Percentiles rank a stretch among this genome's conserved stretches.
phyloP scores from a whole-genome alignment of 2,329 filamentous ascomycete species.

The Penicillium olsonii region DNA sequence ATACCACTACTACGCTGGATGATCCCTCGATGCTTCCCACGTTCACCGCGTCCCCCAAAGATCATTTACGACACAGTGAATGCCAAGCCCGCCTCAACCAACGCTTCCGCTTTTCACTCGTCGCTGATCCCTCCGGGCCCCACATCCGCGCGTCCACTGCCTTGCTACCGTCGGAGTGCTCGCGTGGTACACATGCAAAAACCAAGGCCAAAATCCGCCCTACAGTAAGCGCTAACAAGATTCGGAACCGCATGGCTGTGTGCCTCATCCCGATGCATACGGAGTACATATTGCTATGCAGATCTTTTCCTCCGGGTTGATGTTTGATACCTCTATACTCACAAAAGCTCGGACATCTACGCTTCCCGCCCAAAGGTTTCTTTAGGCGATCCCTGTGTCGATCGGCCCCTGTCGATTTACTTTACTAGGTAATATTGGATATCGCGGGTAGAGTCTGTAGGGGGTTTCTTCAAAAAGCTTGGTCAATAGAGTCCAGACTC shows the following conservation, averaged over 20 bases:
- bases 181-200: not conserved
- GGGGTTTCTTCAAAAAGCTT: not conserved
- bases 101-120: constrained; percentile 13
- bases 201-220: constrained; percentile 2
- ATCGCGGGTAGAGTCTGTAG: constrained; percentile 1
- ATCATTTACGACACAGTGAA: not conserved
- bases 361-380: constrained; percentile 2
- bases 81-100: constrained; percentile 17
- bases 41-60: not conserved
- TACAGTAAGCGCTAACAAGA: not conserved
- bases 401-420: constrained; percentile 16
- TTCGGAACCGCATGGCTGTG: not conserved
- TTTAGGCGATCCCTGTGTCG: constrained; percentile 5
- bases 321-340: not conserved
- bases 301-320: not conserved
- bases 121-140: constrained; percentile 9
- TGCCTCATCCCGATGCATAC: not conserved
- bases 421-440: not conserved
- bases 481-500: constrained; percentile 4
- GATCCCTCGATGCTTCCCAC: not conserved
- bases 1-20: not conserved
- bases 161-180: not conserved
- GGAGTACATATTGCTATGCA: not conserved
- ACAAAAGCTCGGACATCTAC: not conserved
- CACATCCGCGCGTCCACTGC: constrained; percentile 23